These are phyloP conservation scores for Colletotrichum sublineola DNA, from an alignment of 2,329 filamentous ascomycete species.

Conservation along the genomic window DNA sequence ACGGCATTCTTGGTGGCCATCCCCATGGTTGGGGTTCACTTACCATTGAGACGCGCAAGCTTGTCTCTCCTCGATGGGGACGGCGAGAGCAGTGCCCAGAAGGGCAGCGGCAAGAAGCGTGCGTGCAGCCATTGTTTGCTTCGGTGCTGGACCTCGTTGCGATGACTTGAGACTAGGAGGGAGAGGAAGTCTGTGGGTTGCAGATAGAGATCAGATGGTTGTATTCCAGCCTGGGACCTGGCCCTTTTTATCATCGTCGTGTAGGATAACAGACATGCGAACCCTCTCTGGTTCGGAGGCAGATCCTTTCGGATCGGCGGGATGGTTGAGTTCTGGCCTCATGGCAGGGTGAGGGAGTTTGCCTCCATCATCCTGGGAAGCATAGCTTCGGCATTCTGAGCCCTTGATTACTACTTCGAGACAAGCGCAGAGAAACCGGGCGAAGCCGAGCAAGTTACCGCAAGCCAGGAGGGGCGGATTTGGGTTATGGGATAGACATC, in stretches of 20 bases:
- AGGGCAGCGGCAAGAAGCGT: conserved; percentile 38
- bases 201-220: neutral
- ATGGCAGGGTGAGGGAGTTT: neutral
- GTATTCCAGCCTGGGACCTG: neutral
- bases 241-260: conserved; percentile 27
- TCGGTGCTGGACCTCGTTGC: conserved; percentile 9
- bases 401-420: conserved; percentile 30
- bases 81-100: conserved; percentile 50
- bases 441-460: conserved; percentile 14
- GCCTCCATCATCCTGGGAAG: conserved; percentile 26
- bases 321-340: conserved; percentile 11
- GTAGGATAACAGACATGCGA: neutral
- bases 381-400: conserved; percentile 27
- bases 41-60: conserved; percentile 53
- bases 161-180: neutral
- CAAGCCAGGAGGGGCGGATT: neutral
- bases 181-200: conserved; percentile 12
- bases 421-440: conserved; percentile 18
- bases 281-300: neutral
- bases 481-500: conserved; percentile 30
- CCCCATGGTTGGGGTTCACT: conserved; percentile 27
- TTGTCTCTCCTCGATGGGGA: conserved; percentile 59
- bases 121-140: conserved; percentile 38
- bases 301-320: conserved; percentile 34
- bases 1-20: neutral